Percentiles rank a stretch among this genome's conserved stretches.
phyloP scores from a whole-genome alignment of 805 yeast species.

The Starmerella roubikii region DNA sequence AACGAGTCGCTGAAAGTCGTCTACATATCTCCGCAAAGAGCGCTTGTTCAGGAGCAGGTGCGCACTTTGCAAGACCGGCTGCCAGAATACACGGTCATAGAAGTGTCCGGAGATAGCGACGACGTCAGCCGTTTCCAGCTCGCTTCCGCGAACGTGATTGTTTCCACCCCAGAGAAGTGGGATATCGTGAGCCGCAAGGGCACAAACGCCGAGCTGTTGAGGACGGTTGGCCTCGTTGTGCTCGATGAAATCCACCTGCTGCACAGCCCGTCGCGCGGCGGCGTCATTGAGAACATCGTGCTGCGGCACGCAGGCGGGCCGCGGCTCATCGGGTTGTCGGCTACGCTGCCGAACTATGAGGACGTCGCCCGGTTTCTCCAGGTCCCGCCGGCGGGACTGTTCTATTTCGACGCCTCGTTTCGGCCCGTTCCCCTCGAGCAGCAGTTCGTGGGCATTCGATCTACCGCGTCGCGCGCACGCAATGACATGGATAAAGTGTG shows the following conservation, averaged over 20 bases:
- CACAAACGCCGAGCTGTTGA: slow-evolving; percentile 49
- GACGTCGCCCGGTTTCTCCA: slow-evolving; percentile 76
- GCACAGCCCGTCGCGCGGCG: slow-evolving; percentile 82
- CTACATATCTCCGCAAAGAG: slow-evolving; percentile 86
- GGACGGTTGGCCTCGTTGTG: slow-evolving; percentile 54
- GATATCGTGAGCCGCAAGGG: slow-evolving; percentile 83
- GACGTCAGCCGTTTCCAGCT: slow-evolving; percentile 64
- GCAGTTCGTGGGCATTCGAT: slow-evolving; percentile 77
- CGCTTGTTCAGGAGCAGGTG: slow-evolving; percentile 89
- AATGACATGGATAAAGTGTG: slow-evolving; percentile 83
- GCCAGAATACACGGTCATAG: slow-evolving; percentile 58
- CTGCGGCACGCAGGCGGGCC: slow-evolving; percentile 44
- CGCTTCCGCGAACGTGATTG: slow-evolving; percentile 62
- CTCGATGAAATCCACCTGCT: slow-evolving; percentile 87
- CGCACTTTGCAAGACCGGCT: slow-evolving; percentile 68
- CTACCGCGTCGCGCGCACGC: slow-evolving; percentile 62
- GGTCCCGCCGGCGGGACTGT: slow-evolving; percentile 47
- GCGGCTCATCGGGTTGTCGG: slow-evolving; percentile 76
- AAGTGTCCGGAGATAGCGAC: slow-evolving; percentile 85
- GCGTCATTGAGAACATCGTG: slow-evolving; percentile 79
- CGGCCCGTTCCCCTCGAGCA: slow-evolving; percentile 91
- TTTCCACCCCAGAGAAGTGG: slow-evolving; percentile 97
- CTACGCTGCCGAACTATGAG: slow-evolving; percentile 76
- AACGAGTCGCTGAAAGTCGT: slow-evolving; percentile 59
- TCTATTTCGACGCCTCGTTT: slow-evolving; percentile 67